Evolutionary conservation across 805 yeast species (phyloP).

Genomic region (Dipodascopsis uninucleata): DNA sequence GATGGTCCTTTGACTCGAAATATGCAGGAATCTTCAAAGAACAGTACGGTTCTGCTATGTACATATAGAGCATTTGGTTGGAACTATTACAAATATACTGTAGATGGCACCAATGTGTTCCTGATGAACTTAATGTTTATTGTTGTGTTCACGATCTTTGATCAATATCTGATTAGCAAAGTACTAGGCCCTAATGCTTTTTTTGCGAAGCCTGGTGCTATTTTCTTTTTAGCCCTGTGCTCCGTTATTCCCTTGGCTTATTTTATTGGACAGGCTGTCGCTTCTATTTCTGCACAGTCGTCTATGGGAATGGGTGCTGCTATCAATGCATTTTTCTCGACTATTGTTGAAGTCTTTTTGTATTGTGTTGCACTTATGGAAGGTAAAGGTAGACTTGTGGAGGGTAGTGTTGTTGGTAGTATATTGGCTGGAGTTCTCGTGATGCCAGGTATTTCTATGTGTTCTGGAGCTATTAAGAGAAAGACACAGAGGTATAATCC

Average conservation of each 20-base stretch:
- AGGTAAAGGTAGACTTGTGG: conserved; percentile 82
- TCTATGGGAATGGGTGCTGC: conserved; percentile 99
- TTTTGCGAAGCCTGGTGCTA: conserved; percentile 58
- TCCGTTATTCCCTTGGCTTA: conserved; percentile 93
- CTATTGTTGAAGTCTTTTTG: conserved; percentile 86
- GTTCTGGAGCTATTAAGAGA: conserved; percentile 89
- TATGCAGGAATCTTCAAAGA: conserved; percentile 29
- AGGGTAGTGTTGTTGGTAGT: conserved; percentile 93
- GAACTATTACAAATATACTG: conserved; percentile 93
- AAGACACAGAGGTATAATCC: conserved; percentile 96
- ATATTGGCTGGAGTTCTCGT: conserved; percentile 87
- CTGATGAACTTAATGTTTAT: conserved; percentile 78
- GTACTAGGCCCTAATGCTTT: conserved; percentile 41
- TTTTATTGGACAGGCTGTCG: conserved; percentile 98
- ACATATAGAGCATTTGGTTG: conserved; percentile 89
- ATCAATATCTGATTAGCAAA: conserved; percentile 62
- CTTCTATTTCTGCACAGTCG: conserved; percentile 95
- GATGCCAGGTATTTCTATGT: conserved; percentile 93
- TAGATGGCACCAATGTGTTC: conserved; percentile 92
- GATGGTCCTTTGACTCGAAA: conserved; percentile 38
- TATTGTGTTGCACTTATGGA: conserved; percentile 89
- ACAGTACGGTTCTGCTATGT: conserved; percentile 65
- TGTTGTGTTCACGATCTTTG: conserved; percentile 78
- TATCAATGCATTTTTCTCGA: conserved; percentile 94
- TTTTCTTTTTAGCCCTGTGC: conserved; percentile 71